Evolutionary conservation across 441 rosid genomes (phyloP).

Genomic region (Euphorbia celastroides): DNA sequence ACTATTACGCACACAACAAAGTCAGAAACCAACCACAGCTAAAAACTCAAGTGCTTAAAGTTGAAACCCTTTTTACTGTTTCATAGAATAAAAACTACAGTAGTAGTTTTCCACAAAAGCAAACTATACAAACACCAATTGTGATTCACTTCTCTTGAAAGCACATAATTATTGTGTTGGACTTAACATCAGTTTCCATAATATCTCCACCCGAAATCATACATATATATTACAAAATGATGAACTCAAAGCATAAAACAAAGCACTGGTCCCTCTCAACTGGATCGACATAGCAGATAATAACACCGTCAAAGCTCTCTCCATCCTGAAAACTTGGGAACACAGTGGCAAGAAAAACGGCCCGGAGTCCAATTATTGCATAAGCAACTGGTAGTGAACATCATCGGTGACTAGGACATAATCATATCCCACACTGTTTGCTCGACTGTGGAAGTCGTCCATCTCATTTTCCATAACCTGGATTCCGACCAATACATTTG

Average conservation of each 20-base stretch:
- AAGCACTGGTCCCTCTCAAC: background rate
- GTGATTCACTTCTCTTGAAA: background rate
- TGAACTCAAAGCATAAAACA: background rate
- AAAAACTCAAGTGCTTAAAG: no score
- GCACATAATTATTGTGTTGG: background rate
- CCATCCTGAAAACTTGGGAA: background rate
- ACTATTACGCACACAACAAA: no score
- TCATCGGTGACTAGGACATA: conserved; percentile 67
- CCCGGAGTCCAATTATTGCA: conserved; percentile 37
- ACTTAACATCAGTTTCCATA: background rate
- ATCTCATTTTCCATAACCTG: conserved; percentile 51
- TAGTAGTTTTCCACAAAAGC: background rate
- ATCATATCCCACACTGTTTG: conserved; percentile 64
- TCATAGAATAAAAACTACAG: background rate
- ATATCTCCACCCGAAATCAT: background rate
- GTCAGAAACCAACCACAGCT: no score
- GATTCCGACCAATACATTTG: conserved; percentile 89
- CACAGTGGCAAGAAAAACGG: background rate
- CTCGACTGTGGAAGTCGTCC: conserved; percentile 53
- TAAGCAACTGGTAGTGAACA: conserved; percentile 51
- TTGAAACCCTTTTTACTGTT: background rate
- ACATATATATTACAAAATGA: background rate
- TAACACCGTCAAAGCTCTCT: background rate
- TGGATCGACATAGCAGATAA: background rate
- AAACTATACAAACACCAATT: background rate